These are phyloP conservation scores for Lepidium didymum DNA, from an alignment of 345 rosid genomes.

Conservation along the genomic window DNA sequence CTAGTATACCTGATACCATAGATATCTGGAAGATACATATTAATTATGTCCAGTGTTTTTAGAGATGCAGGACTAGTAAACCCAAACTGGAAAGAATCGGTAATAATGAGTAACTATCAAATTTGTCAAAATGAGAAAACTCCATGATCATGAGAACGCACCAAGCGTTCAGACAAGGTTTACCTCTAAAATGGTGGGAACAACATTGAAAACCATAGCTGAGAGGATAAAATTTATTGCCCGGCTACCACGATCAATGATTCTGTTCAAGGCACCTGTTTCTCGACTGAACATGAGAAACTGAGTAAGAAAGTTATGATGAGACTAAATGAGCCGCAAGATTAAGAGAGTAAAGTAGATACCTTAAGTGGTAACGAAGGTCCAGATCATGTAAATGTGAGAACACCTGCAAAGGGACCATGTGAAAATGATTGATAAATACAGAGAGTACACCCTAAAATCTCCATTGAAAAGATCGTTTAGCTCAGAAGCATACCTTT, in stretches of 20 bases:
- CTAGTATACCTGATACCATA: slow-evolving; percentile 93
- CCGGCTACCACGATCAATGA: slow-evolving; percentile 98
- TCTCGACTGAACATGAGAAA: slow-evolving; percentile 63
- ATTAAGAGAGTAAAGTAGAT: slow-evolving; percentile 1
- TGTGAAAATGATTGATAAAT: not conserved
- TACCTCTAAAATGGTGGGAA: slow-evolving; percentile 95
- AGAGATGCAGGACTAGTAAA: slow-evolving; percentile 18
- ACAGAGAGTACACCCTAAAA: not conserved
- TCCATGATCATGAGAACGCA: not conserved
- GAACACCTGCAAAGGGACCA: slow-evolving; percentile 54
- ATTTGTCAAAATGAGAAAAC: not conserved
- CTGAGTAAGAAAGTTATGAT: slow-evolving; percentile 20
- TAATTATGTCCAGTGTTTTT: slow-evolving; percentile 30
- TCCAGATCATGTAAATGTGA: slow-evolving; percentile 92
- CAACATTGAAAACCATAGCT: slow-evolving; percentile 92
- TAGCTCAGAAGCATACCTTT: slow-evolving; percentile 46
- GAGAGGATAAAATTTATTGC: slow-evolving; percentile 95
- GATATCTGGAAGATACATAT: slow-evolving; percentile 69
- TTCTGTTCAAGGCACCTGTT: slow-evolving; percentile 92
- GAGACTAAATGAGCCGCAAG: not conserved
- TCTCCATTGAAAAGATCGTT: not conserved
- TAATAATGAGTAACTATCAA: not conserved
- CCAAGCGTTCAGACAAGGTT: slow-evolving; percentile 8
- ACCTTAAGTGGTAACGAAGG: slow-evolving; percentile 92
- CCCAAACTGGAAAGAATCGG: slow-evolving; percentile 1